Conservation (phyloP, 495 filamentous ascomycete species). For the Neurospora tetrasperma region DNA sequence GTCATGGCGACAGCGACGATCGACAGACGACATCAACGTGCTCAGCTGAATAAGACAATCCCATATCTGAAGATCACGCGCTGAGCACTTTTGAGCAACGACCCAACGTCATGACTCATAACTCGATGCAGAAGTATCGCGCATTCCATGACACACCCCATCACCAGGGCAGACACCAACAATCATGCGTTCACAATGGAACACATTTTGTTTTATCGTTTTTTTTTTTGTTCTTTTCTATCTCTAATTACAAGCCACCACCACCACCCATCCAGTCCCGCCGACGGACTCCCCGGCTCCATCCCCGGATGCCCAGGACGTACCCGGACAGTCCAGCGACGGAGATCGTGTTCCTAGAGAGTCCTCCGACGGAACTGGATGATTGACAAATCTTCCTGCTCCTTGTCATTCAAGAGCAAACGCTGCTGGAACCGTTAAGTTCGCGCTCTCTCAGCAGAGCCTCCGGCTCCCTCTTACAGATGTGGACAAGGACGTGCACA, state of each 20-base stretch:
- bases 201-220: not conserved
- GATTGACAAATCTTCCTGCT: too few relatives aligned
- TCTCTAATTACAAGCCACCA: not conserved
- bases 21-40: not conserved
- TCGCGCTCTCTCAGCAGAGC: not conserved
- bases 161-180: not conserved
- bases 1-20: not conserved
- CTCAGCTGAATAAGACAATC: not conserved
- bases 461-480: too few relatives aligned
- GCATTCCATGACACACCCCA: not conserved
- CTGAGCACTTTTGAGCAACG: not conserved
- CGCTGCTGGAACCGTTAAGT: not conserved
- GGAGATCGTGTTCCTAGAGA: not conserved
- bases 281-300: not conserved
- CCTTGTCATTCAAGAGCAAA: not conserved
- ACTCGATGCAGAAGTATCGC: not conserved
- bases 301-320: not conserved
- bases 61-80: not conserved
- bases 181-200: not conserved
- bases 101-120: not conserved
- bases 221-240: not conserved
- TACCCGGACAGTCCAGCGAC: not conserved
- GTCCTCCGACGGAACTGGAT: not conserved
- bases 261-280: not conserved
- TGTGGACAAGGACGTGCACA: too few relatives aligned